Evolutionary conservation across 2,329 filamentous ascomycete species (phyloP).

Genomic region (Xylariaceae sp.): DNA sequence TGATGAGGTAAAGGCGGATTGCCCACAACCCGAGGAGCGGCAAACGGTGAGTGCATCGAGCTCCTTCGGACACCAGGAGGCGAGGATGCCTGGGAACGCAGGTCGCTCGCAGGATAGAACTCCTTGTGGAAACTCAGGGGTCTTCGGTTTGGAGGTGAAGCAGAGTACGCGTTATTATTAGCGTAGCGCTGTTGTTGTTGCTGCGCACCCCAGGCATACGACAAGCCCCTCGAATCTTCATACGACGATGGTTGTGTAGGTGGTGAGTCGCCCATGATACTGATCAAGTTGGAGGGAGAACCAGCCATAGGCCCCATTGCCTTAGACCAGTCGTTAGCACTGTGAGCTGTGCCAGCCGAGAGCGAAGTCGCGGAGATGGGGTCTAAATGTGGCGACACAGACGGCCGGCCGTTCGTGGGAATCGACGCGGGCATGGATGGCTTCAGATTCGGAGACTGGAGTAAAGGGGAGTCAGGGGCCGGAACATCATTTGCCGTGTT

Average conservation of each 20-base stretch:
- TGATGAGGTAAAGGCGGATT: constrained; percentile 61
- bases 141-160: constrained; percentile 33
- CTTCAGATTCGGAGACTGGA: constrained; percentile 30
- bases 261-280: constrained; percentile 36
- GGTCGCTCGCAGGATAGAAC: constrained; percentile 36
- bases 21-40: constrained; percentile 36
- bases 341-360: constrained; percentile 33
- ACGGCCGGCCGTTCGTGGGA: constrained; percentile 26
- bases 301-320: constrained; percentile 30
- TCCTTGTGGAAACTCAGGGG: constrained; percentile 43
- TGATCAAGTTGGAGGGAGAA: constrained; percentile 35
- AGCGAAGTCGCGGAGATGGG: constrained; percentile 32
- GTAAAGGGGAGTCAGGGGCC: constrained; percentile 27
- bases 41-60: constrained; percentile 52
- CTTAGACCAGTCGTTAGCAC: constrained; percentile 33
- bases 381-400: constrained; percentile 30
- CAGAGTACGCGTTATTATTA: constrained; percentile 30
- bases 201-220: constrained; percentile 38
- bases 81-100: constrained; percentile 40
- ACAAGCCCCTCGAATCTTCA: constrained; percentile 29
- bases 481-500: constrained; percentile 23
- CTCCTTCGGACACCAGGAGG: constrained; percentile 38
- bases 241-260: constrained; percentile 38
- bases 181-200: constrained; percentile 29
- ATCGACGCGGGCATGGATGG: constrained; percentile 30